Evolutionary conservation across 257 asterid species (phyloP), one percentile per base, ranked within the genome.

Genomic region (Solanum chiquidenum): DNA sequence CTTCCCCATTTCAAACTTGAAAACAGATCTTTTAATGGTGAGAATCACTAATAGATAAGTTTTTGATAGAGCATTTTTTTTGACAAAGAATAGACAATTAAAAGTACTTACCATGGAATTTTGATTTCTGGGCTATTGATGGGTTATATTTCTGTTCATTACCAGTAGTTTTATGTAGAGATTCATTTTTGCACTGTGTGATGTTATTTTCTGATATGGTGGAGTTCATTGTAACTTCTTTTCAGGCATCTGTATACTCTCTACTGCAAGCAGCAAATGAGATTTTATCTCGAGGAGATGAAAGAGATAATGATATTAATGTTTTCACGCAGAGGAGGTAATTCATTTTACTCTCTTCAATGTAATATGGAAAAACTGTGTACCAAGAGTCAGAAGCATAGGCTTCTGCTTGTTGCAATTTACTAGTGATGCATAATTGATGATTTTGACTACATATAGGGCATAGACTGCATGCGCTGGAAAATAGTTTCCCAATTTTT

Each of bases 241-340:
- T 88, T 82, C 95, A 97, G 99, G 99, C 98, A 40, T 94, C 98
- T 88, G 99, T 94, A 13, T 95, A 93, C 89, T 93, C 98, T 90
- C 94, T 97, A 84, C 94, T 97, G 84, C 96, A 91, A 92, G 98
- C 99, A 88, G 99, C 94, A 73, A 91, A 66, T 79, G 99, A 97
- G 92, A 90, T 96, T 90, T 94, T 97, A 88, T 95, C 98, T 88
- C 94, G 98, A 90, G 99, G 99, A 85, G 98, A 97, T 88, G 95
- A 97, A 87, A 95, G 99, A 92, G 98, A 95, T 88, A 92, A 92
- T 87, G 98, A 97, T 92, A 93, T 93, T 88, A 94, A 94, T 83
- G 90, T 94, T 84, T 97, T 95, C 91, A 96, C 95, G 46, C 96
- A 96, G 88, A 93, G 96, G 91, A 95, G 99, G 99, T 97, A 90